A percentile compares a stretch with the other conserved stretches of the same genome.
Evolutionary conservation across 2,329 filamentous ascomycete genomes (phyloP).

Genomic region (Escovopsis sp.): DNA sequence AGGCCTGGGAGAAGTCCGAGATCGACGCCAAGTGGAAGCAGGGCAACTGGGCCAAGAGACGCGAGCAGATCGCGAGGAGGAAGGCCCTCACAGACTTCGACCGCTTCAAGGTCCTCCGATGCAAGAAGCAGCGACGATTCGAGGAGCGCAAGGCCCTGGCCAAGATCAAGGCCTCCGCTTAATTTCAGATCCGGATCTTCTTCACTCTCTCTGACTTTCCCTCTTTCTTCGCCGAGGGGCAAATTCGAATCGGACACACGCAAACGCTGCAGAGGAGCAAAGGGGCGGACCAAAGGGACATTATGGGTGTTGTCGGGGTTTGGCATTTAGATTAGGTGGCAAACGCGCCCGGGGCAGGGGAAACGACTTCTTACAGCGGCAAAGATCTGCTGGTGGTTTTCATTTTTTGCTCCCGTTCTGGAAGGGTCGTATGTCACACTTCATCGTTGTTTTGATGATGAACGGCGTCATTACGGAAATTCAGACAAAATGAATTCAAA

Average conservation of each 20-base stretch:
- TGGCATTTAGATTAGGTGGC: slow-evolving; percentile 23
- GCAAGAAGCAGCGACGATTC: slow-evolving; percentile 99
- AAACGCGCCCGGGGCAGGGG: slow-evolving; percentile 18
- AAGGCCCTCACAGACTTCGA: slow-evolving; percentile 94
- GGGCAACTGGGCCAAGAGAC: slow-evolving; percentile 90
- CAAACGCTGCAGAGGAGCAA: slow-evolving; percentile 2
- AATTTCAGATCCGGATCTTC: slow-evolving; percentile 22
- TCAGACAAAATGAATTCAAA: slow-evolving; percentile 29
- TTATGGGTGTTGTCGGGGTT: slow-evolving; percentile 15
- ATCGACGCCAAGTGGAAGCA: slow-evolving; percentile 89
- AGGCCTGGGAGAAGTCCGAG: slow-evolving; percentile 78
- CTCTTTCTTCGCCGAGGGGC: too few relatives aligned
- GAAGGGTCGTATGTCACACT: slow-evolving; percentile 52
- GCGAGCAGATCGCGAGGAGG: slow-evolving; percentile 71
- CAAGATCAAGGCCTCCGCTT: slow-evolving; percentile 75
- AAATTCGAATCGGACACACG: too few relatives aligned
- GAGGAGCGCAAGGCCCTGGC: slow-evolving; percentile 93
- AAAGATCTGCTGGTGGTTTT: slow-evolving; percentile 39
- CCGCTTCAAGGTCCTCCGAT: slow-evolving; percentile 98
- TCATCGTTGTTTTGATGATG: slow-evolving; percentile 35
- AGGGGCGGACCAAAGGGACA: slow-evolving; percentile 13
- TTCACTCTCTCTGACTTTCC: too few relatives aligned
- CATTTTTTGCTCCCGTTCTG: slow-evolving; percentile 42
- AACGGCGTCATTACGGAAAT: slow-evolving; percentile 55
- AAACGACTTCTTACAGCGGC: slow-evolving; percentile 23